phyloP scores from a whole-genome alignment of 2,329 filamentous ascomycete species.

The Botrytis galanthina region DNA sequence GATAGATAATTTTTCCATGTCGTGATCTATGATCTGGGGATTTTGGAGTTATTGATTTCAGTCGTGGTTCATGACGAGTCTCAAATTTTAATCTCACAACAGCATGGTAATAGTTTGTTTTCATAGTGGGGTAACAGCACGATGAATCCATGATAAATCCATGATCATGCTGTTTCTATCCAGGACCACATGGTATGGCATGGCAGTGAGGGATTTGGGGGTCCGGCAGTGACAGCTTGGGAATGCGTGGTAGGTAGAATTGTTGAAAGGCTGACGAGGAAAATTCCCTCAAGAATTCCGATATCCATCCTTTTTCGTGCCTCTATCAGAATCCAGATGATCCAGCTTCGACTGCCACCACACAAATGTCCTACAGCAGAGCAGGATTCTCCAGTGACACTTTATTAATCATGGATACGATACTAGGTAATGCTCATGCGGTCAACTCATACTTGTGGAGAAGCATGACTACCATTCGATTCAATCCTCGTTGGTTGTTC shows the following conservation, averaged over 20 bases:
- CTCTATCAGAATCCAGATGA: neutral
- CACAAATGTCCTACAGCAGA: neutral
- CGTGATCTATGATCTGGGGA: slow-evolving; percentile 12
- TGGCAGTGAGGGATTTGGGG: neutral
- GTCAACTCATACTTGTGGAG: neutral
- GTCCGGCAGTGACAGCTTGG: neutral
- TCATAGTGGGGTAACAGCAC: neutral
- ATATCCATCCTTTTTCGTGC: neutral
- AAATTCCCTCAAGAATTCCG: neutral
- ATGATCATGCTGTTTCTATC: neutral
- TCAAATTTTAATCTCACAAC: slow-evolving; percentile 11
- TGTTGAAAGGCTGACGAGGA: neutral
- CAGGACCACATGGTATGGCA: neutral
- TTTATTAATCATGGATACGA: neutral
- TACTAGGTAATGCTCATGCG: neutral
- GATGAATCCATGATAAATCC: slow-evolving; percentile 2
- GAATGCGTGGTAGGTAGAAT: neutral
- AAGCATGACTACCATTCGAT: neutral
- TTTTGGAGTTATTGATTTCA: neutral
- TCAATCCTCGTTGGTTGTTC: neutral
- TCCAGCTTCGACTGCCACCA: neutral
- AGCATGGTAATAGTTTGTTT: neutral
- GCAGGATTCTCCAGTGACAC: neutral
- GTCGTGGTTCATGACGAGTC: slow-evolving; percentile 19
- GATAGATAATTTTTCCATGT: slow-evolving; percentile 7